Conservation (phyloP, 192 early-diverging fungal species). For the Umbelopsis vinacea region DNA sequence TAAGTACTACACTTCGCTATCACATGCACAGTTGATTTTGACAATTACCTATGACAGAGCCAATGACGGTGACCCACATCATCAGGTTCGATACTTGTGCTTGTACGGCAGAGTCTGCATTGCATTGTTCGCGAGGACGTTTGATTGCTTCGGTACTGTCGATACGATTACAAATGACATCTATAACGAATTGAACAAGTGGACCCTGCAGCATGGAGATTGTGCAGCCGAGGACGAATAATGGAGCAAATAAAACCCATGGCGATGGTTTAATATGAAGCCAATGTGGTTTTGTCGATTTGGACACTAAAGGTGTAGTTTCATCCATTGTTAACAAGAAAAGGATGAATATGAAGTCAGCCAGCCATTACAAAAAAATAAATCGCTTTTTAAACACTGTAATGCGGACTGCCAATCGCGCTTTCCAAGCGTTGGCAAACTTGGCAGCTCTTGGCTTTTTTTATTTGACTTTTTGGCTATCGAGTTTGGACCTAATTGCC, state of each 20-base stretch:
- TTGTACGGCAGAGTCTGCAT: neutral
- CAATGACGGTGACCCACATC: neutral
- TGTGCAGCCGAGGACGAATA: neutral
- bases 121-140: constrained; percentile 1
- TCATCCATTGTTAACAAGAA: neutral
- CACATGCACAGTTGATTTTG: neutral
- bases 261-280: neutral
- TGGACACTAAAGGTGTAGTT: neutral
- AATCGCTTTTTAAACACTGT: neutral
- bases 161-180: neutral
- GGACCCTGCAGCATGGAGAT: neutral
- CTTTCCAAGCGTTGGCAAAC: constrained; percentile 4
- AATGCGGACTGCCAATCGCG: neutral
- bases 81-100: neutral
- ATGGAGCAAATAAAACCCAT: constrained; percentile 1
- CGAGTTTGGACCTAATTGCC: no score
- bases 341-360: neutral
- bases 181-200: neutral
- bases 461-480: no score
- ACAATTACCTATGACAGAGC: neutral
- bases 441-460: constrained; percentile 9
- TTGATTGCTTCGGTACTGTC: neutral
- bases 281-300: neutral
- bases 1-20: neutral
- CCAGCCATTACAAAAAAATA: no score